Evolutionary conservation across 2,329 filamentous ascomycete genomes (phyloP).

Genomic region (Colletotrichum coccodes): DNA sequence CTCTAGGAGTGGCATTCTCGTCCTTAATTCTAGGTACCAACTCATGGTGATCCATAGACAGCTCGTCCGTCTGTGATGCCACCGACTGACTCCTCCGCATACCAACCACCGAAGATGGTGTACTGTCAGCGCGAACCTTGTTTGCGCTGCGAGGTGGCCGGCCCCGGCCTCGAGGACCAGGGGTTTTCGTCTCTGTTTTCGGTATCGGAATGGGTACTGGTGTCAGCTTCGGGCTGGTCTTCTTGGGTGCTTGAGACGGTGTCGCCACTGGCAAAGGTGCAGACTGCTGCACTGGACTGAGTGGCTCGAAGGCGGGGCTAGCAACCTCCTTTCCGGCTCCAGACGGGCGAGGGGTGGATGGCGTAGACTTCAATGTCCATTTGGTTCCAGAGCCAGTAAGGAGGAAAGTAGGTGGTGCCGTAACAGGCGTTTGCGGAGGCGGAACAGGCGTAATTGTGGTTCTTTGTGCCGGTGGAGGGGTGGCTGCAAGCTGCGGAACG

Average conservation of each 20-base stretch:
- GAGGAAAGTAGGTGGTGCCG: slow-evolving; percentile 38
- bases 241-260: slow-evolving; percentile 44
- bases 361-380: slow-evolving; percentile 67
- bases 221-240: slow-evolving; percentile 44
- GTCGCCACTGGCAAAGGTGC: slow-evolving; percentile 48
- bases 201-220: slow-evolving; percentile 30
- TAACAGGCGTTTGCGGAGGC: slow-evolving; percentile 47
- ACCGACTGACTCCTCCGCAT: slow-evolving; percentile 57
- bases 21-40: slow-evolving; percentile 63
- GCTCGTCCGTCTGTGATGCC: slow-evolving; percentile 58
- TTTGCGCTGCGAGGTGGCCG: slow-evolving; percentile 49
- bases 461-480: slow-evolving; percentile 44
- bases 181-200: slow-evolving; percentile 37
- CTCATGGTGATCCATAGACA: slow-evolving; percentile 54
- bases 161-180: slow-evolving; percentile 42
- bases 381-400: slow-evolving; percentile 60
- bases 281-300: slow-evolving; percentile 62
- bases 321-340: slow-evolving; percentile 46
- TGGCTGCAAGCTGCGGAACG: slow-evolving; percentile 49
- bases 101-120: slow-evolving; percentile 42
- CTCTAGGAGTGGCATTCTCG: slow-evolving; percentile 60
- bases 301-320: slow-evolving; percentile 67
- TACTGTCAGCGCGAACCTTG: slow-evolving; percentile 46
- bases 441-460: slow-evolving; percentile 41
- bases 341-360: slow-evolving; percentile 63